These are phyloP conservation scores for Euphorbia tirucalli DNA, from an alignment of 345 rosid species.

Conservation along the genomic window DNA sequence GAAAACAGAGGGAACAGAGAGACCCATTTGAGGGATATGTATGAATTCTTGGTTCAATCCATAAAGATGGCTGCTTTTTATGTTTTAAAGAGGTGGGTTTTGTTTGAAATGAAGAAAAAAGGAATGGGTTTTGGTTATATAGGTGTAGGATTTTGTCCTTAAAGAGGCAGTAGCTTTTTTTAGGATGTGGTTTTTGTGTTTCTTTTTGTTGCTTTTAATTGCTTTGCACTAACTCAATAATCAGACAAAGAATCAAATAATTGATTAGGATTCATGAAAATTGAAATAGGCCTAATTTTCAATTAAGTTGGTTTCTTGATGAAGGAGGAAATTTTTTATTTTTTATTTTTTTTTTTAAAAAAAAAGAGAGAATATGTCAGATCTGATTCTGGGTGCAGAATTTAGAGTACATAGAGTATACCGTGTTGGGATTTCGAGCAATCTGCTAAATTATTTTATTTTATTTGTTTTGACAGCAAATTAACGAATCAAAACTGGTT, in stretches of 20 bases:
- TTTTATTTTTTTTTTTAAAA: too few species aligned
- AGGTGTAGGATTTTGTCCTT: conserved; percentile 8
- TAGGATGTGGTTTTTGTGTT: background rate
- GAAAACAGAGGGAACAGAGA: conserved; percentile 8
- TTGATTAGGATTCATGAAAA: background rate
- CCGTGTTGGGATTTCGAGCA: background rate
- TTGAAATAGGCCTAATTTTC: background rate
- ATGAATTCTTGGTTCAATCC: background rate
- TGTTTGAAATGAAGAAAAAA: conserved; percentile 5
- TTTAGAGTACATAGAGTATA: too few species aligned
- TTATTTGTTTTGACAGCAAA: background rate
- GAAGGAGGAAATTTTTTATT: too few species aligned
- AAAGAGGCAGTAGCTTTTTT: conserved; percentile 4
- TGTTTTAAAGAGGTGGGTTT: conserved; percentile 11
- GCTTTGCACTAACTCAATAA: background rate
- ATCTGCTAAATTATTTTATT: too few species aligned
- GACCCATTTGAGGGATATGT: conserved; percentile 24
- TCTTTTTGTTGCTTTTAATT: conserved; percentile 2
- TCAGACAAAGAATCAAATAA: background rate
- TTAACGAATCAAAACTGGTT: background rate
- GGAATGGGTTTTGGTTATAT: background rate
- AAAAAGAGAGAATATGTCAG: background rate
- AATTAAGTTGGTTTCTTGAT: background rate
- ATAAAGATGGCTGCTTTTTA: conserved; percentile 16
- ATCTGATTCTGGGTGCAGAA: conserved; percentile 1